These are phyloP conservation scores for Pisolithus microcarpus DNA, from an alignment of 768 basidiomycete genomes.

Conservation along the genomic window DNA sequence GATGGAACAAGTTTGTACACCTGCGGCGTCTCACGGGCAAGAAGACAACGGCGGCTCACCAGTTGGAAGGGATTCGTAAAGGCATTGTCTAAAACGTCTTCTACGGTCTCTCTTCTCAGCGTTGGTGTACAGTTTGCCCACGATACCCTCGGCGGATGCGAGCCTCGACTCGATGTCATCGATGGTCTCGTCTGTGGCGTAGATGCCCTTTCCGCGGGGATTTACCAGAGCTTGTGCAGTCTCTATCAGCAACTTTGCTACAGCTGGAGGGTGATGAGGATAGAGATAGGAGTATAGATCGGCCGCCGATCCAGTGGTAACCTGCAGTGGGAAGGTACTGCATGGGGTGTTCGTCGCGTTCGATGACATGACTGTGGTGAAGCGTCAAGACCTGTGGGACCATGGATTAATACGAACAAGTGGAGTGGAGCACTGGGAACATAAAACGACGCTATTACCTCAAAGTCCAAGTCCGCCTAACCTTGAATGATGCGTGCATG, in stretches of 20 bases:
- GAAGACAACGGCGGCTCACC: conserved; percentile 21
- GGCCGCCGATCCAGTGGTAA: conserved; percentile 2
- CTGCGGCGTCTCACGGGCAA: background rate
- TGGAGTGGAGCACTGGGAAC: background rate
- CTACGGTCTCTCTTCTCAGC: conserved; percentile 34
- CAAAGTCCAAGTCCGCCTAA: too few species aligned
- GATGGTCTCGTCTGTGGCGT: conserved; percentile 49
- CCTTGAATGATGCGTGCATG: too few species aligned
- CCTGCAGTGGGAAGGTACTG: conserved; percentile 27
- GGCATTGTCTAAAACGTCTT: conserved; percentile 37
- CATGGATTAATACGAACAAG: background rate
- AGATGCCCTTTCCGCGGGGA: conserved; percentile 44
- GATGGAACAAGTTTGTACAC: background rate
- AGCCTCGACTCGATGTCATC: conserved; percentile 34
- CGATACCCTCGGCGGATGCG: conserved; percentile 25
- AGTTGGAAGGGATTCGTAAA: conserved; percentile 36
- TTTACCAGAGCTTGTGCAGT: conserved; percentile 40
- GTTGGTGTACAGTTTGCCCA: conserved; percentile 21
- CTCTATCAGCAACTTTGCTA: conserved; percentile 37
- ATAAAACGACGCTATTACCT: background rate
- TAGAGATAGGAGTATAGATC: conserved; percentile 27
- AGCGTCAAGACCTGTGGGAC: background rate
- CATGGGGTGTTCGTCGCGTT: conserved; percentile 18
- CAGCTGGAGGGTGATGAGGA: conserved; percentile 34
- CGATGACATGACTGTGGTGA: conserved; percentile 12